Evolutionary conservation across 495 filamentous ascomycete genomes (phyloP), one percentile per base, ranked within the genome.

Genomic region (Lasiosphaeria miniovina): DNA sequence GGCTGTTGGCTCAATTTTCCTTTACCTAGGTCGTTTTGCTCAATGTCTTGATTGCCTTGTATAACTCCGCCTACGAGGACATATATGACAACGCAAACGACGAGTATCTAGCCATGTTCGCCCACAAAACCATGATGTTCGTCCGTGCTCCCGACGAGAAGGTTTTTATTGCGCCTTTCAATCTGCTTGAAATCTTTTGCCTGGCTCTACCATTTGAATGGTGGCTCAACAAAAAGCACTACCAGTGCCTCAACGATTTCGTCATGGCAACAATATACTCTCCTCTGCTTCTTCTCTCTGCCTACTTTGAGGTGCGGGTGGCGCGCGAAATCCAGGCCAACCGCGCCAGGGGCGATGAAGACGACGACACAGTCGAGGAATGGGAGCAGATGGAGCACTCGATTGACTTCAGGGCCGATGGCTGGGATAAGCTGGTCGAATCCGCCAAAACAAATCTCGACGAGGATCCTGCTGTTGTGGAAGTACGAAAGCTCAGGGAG

Each of bases 101-200:
- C 68, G 94, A 98, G 72, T 98, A 90, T 73, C 88, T 98, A 73
- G 91, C 91, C 0, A 84, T 96, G 24, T 91, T 90, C 65, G 80
- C 90, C 2, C 90, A 93, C 61, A 96, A 96, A 69, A 96, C 93
- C 1, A 90, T 97, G 78, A 89, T 92, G 65, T 98, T 96, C 65
- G 90, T 98, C 8, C 90, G 95, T 17, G 95, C 94, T 0, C 94
- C 94, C 0, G 94, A 98, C 65, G 95, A 98, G 72, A 97, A 98
- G 64, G 94, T 98, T 49, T 98, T 93, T 73, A 95, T 98, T 58
- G 86, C 94, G 5, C 91, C 94, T 0, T 91, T 98, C 74, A 98
- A 98, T 69, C 82, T 98, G 9, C 83, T 98, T 53, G 94, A 98
- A 68, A 86, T 97, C 14, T 80, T 96, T 65, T 77, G 81, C 49